A percentile compares a stretch with the other conserved stretches of the same genome.
These are phyloP conservation scores for Rhodamnia argentea DNA, from an alignment of 345 rosid genomes.

Conservation along the genomic window DNA sequence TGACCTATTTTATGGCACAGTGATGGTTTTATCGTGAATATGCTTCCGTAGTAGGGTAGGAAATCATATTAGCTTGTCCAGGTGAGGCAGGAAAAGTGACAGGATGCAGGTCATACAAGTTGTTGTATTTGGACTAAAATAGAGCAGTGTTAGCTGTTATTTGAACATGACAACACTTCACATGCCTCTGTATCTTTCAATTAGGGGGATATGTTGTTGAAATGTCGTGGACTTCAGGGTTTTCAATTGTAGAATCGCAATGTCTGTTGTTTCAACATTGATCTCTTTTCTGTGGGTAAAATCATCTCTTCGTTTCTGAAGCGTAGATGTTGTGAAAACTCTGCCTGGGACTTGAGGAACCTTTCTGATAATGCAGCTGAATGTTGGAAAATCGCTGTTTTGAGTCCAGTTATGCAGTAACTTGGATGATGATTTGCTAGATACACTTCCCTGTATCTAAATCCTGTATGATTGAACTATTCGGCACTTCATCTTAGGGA, in stretches of 20 bases:
- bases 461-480: neutral
- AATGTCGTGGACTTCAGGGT: neutral
- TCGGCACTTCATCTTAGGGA: neutral
- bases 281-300: neutral
- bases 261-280: neutral
- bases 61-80: neutral
- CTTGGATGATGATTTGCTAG: neutral
- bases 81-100: neutral
- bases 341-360: neutral
- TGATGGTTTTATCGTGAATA: neutral
- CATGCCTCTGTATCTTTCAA: neutral
- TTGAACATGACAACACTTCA: neutral
- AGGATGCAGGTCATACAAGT: neutral
- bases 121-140: neutral
- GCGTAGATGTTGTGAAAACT: neutral
- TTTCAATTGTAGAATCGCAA: neutral
- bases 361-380: neutral
- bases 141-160: neutral
- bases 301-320: neutral
- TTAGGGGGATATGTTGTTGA: neutral
- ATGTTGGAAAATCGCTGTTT: neutral
- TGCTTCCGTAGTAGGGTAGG: neutral
- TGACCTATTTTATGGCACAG: neutral
- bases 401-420: neutral
- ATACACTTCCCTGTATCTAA: neutral